A percentile compares a stretch with the other conserved stretches of the same genome.
Evolutionary conservation across 2,329 filamentous ascomycete species (phyloP).

Genomic region (Trichophyton equinum): DNA sequence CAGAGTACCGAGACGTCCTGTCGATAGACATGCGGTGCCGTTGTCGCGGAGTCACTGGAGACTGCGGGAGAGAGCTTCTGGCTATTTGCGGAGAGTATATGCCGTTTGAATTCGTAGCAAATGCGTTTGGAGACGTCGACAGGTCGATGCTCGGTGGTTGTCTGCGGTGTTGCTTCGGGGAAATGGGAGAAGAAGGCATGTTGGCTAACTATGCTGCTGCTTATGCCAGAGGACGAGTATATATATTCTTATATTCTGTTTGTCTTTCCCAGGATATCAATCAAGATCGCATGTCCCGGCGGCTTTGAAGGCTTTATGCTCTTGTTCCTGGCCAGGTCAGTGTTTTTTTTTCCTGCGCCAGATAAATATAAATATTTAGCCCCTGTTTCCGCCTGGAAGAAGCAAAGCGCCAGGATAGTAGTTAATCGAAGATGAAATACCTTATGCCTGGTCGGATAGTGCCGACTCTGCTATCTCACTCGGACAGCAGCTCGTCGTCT

Average conservation of each 20-base stretch:
- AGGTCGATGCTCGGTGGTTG: conserved; percentile 27
- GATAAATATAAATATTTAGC: neutral
- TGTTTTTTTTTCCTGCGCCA: too few species aligned
- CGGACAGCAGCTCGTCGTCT: neutral
- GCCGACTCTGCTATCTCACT: neutral
- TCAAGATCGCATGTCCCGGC: neutral
- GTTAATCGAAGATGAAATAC: neutral
- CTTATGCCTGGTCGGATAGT: neutral
- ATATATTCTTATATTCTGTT: neutral
- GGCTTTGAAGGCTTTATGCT: neutral
- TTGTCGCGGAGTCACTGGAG: conserved; percentile 28
- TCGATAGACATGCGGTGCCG: conserved; percentile 26
- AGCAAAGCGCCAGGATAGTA: neutral
- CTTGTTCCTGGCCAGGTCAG: neutral
- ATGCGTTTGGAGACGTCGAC: conserved; percentile 23
- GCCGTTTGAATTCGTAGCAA: conserved; percentile 19
- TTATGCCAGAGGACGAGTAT: neutral
- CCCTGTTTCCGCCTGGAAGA: neutral
- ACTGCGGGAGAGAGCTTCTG: conserved; percentile 27
- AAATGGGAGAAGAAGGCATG: conserved; percentile 16
- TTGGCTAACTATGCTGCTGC: conserved; percentile 17
- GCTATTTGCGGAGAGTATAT: conserved; percentile 24
- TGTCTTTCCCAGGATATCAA: neutral
- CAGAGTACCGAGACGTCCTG: conserved; percentile 27
- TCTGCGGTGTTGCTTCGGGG: conserved; percentile 25